These are phyloP conservation scores for Gamarada debralockiae DNA, from an alignment of 495 filamentous ascomycete species.

Conservation along the genomic window DNA sequence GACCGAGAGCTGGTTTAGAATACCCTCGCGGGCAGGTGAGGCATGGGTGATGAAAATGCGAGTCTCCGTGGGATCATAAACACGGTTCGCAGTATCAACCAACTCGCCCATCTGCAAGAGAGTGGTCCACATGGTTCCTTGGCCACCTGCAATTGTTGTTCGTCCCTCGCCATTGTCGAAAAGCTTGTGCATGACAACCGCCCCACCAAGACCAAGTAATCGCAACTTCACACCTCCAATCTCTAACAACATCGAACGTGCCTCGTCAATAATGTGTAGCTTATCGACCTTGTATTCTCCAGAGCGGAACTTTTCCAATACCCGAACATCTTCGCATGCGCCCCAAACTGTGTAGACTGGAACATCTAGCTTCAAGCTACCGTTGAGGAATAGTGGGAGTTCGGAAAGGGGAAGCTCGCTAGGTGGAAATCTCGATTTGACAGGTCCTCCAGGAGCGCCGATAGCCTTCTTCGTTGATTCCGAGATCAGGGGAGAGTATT, in stretches of 20 bases:
- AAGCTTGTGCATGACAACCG: constrained; percentile 99
- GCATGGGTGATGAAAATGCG: constrained; percentile 96
- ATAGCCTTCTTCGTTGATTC: constrained; percentile 87
- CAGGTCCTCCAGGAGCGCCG: constrained; percentile 51
- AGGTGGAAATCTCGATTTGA: constrained; percentile 76
- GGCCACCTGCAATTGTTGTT: constrained; percentile 96
- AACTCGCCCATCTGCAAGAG: constrained; percentile 97
- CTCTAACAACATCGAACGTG: constrained; percentile 89
- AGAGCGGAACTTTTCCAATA: constrained; percentile 96
- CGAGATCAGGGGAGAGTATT: constrained; percentile 92
- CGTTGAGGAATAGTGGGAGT: constrained; percentile 85
- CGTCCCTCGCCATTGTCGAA: constrained; percentile 98
- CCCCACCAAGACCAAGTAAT: constrained; percentile 88
- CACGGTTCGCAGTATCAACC: constrained; percentile 95
- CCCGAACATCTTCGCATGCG: constrained; percentile 96
- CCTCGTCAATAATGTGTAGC: constrained; percentile 97
- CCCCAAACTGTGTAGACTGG: constrained; percentile 99
- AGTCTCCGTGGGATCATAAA: constrained; percentile 98
- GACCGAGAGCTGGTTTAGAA: constrained; percentile 96
- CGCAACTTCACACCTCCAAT: constrained; percentile 95
- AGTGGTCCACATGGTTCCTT: constrained; percentile 99
- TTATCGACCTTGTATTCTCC: constrained; percentile 98
- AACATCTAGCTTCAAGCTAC: constrained; percentile 83
- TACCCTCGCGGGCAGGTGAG: constrained; percentile 92
- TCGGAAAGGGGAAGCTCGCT: constrained; percentile 92